These are phyloP conservation scores for Micractinium conductrix DNA, from an alignment of 139 green algal species.

Conservation along the genomic window DNA sequence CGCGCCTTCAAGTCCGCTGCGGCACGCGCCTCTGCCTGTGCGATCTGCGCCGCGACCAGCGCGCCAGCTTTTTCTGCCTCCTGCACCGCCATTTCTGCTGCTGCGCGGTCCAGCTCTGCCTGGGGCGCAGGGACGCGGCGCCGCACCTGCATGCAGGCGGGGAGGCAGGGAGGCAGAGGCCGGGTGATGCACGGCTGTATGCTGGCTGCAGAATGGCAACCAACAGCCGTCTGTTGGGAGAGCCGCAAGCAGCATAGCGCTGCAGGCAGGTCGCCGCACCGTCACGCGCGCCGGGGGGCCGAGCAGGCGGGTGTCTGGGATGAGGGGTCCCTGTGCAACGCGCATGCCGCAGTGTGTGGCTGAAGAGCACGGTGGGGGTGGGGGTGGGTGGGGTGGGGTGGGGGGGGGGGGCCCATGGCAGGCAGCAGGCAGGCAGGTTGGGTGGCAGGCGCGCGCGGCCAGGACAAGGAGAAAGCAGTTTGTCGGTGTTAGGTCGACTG, in stretches of 20 bases:
- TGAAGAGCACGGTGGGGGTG: no score
- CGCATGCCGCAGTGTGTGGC: slow-evolving; percentile 18
- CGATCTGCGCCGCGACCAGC: neutral
- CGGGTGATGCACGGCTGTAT: neutral
- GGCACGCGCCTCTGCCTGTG: neutral
- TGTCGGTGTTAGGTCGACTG: no score
- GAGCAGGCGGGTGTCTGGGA: neutral
- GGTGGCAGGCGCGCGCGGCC: neutral
- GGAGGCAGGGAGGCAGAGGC: neutral
- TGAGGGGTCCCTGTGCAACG: neutral
- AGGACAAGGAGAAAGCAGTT: neutral
- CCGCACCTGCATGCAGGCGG: slow-evolving; percentile 16
- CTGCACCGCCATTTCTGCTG: neutral
- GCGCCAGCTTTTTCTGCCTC: neutral
- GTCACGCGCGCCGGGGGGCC: neutral
- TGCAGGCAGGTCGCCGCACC: neutral
- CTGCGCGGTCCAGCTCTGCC: neutral
- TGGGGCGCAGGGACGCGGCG: neutral
- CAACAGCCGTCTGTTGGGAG: neutral
- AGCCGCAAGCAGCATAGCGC: no score
- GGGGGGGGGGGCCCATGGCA: no score
- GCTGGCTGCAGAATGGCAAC: neutral
- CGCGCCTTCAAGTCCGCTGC: neutral
- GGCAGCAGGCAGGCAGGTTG: neutral
- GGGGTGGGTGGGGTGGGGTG: no score